These are phyloP conservation scores for Bromus sterilis DNA, from an alignment of 176 grass and related monocot genomes.

Conservation along the genomic window DNA sequence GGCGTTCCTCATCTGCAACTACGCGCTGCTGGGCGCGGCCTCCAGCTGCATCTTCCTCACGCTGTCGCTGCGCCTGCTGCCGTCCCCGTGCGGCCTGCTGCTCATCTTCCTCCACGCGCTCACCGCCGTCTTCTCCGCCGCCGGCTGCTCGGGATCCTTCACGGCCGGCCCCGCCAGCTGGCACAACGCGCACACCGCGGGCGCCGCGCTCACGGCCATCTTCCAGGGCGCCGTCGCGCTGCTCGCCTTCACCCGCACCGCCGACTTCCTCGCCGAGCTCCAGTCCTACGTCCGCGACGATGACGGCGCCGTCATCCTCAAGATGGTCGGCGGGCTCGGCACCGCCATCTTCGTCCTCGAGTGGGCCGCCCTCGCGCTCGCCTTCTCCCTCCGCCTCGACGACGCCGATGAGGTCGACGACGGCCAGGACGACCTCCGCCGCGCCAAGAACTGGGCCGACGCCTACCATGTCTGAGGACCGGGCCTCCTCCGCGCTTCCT, in stretches of 20 bases:
- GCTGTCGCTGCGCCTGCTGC: conserved; percentile 61
- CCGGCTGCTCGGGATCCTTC: conserved; percentile 53
- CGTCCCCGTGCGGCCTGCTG: conserved; percentile 64
- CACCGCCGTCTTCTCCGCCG: conserved; percentile 64
- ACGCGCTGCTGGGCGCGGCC: conserved; percentile 53
- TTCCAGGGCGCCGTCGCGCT: conserved; percentile 83
- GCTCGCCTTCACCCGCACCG: conserved; percentile 64
- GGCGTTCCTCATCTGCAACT: conserved; percentile 76
- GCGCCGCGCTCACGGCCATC: conserved; percentile 82
- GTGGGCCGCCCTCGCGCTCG: conserved; percentile 80
- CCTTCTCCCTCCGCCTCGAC: conserved; percentile 58
- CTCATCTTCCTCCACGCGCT: conserved; percentile 62
- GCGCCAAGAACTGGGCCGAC: conserved; percentile 60
- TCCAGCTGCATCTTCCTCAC: conserved; percentile 86
- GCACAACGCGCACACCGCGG: conserved; percentile 65
- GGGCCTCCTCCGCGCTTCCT: no score
- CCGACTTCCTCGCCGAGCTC: conserved; percentile 73
- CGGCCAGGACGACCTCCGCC: background rate
- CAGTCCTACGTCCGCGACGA: conserved; percentile 90
- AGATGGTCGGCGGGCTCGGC: conserved; percentile 91
- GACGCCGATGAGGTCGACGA: conserved; percentile 1
- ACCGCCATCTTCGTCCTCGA: conserved; percentile 72
- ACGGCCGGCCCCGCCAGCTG: conserved; percentile 37
- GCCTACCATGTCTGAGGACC: conserved; percentile 55
- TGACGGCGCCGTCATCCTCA: conserved; percentile 84